A percentile compares a stretch with the other conserved stretches of the same genome.
Evolutionary conservation across 805 yeast species (phyloP).

Genomic region (Candida anglica): DNA sequence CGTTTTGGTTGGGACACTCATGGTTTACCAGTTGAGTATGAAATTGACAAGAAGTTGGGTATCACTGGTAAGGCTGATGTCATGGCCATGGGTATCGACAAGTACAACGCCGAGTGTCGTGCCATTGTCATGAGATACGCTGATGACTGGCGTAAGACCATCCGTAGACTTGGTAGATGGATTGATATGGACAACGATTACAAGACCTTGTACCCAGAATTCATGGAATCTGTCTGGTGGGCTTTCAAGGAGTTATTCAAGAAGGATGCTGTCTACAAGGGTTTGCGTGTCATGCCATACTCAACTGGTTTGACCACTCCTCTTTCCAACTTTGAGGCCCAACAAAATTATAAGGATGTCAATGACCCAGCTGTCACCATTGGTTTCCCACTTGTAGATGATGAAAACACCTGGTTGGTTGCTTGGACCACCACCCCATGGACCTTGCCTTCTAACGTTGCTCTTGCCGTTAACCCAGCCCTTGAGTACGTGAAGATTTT

Average conservation of each 20-base stretch:
- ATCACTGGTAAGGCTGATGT: conserved; percentile 94
- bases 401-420: conserved; percentile 77
- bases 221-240: conserved; percentile 99
- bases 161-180: conserved; percentile 97
- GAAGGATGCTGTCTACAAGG: conserved; percentile 88
- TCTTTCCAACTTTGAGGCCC: conserved; percentile 95
- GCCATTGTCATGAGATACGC: conserved; percentile 97
- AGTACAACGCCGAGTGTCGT: conserved; percentile 92
- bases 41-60: conserved; percentile 95
- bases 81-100: conserved; percentile 87
- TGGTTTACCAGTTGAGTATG: conserved; percentile 97
- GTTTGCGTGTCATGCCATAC: conserved; percentile 97
- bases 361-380: conserved; percentile 94
- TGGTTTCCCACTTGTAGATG: conserved; percentile 77
- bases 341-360: conserved; percentile 96
- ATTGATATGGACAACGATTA: conserved; percentile 98
- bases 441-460: conserved; percentile 95
- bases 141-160: conserved; percentile 88
- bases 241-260: conserved; percentile 85
- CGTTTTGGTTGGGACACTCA: conserved; percentile 99
- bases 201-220: conserved; percentile 91
- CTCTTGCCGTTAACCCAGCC: conserved; percentile 85
- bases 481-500: conserved; percentile 88
- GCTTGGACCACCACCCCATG: conserved; percentile 99
- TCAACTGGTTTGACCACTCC: conserved; percentile 98